These are phyloP conservation scores for Apiospora kogelbergensis DNA, from an alignment of 2,329 filamentous ascomycete genomes.

Conservation along the genomic window DNA sequence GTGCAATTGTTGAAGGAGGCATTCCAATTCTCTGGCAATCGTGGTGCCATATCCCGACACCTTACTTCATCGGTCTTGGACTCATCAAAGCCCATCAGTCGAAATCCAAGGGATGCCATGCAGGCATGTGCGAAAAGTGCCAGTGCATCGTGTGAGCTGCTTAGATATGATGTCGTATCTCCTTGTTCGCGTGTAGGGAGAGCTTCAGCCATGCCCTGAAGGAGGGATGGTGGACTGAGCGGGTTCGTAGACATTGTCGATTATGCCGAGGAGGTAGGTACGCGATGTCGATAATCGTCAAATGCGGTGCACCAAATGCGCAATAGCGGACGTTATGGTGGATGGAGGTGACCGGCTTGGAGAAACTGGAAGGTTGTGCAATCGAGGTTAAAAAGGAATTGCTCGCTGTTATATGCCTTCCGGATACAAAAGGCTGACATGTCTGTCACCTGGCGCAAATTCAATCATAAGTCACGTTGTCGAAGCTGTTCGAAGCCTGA, in stretches of 20 bases:
- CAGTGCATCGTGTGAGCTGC: conserved; percentile 76
- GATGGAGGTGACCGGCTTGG: background rate
- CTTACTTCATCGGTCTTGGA: conserved; percentile 68
- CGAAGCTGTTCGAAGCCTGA: background rate
- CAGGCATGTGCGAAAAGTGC: conserved; percentile 83
- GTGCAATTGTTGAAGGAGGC: conserved; percentile 66
- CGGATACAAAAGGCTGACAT: too few relatives aligned
- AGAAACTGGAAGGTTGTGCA: background rate
- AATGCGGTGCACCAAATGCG: background rate
- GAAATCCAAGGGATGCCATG: conserved; percentile 78
- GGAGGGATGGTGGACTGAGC: conserved; percentile 44
- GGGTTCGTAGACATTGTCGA: conserved; percentile 32
- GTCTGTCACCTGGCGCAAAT: background rate
- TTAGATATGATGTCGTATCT: conserved; percentile 62
- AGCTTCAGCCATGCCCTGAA: conserved; percentile 59
- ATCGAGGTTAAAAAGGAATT: too few relatives aligned
- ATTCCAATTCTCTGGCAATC: conserved; percentile 81
- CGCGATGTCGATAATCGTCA: background rate
- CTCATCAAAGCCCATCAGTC: conserved; percentile 80
- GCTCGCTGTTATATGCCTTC: too few relatives aligned
- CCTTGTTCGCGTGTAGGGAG: conserved; percentile 53
- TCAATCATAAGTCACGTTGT: background rate
- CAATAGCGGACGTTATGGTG: background rate
- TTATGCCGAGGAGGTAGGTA: background rate
- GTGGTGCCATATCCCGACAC: conserved; percentile 56